Conservation (phyloP, 306 rosid genomes). For the Castanea crenata region DNA sequence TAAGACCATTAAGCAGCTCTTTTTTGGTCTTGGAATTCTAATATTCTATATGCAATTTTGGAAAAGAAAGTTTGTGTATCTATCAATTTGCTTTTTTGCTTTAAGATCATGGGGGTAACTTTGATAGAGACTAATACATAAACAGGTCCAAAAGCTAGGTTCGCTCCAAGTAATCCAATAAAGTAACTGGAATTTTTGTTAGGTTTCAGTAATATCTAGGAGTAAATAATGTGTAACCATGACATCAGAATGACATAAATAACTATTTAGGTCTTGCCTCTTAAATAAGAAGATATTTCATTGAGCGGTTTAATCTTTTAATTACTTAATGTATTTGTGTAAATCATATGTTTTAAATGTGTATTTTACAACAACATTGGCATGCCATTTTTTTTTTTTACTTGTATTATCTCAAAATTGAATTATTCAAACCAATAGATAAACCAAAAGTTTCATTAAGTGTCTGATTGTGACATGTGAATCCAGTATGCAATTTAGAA, state of each 20-base stretch:
- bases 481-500: too few species aligned
- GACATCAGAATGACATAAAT: conserved; percentile 41
- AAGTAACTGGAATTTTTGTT: conserved; percentile 23
- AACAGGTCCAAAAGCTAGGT: conserved; percentile 43
- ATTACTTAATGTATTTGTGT: too few species aligned
- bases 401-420: too few species aligned
- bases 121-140: conserved; percentile 39
- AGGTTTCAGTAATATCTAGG: background rate
- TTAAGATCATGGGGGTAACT: conserved; percentile 45
- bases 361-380: too few species aligned
- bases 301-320: too few species aligned
- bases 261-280: too few species aligned
- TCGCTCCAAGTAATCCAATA: conserved; percentile 24
- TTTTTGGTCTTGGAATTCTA: conserved; percentile 2
- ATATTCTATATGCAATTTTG: background rate
- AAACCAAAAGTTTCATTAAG: too few species aligned
- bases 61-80: conserved; percentile 19
- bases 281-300: too few species aligned
- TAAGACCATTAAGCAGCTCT: conserved; percentile 38
- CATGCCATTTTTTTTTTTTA: too few species aligned
- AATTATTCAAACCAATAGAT: too few species aligned
- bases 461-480: too few species aligned
- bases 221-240: conserved; percentile 30
- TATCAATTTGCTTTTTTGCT: conserved; percentile 41
- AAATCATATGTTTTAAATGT: too few species aligned